Evolutionary conservation across 2,329 filamentous ascomycete species (phyloP).

Genomic region (Fusarium sp.): DNA sequence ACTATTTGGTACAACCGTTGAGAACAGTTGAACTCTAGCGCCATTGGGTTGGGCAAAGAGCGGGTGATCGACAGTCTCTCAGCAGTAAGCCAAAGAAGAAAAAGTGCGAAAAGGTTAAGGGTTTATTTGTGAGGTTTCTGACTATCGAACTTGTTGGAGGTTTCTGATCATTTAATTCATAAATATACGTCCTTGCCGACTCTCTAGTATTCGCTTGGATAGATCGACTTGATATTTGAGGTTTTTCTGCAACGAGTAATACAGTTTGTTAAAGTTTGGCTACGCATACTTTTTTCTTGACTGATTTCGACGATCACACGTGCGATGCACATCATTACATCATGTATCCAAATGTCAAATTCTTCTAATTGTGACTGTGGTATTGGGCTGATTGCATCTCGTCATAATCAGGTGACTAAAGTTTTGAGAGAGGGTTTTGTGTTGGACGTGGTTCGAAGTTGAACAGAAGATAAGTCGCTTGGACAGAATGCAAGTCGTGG

Average conservation of each 20-base stretch:
- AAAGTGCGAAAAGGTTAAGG: background rate
- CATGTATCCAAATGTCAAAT: background rate
- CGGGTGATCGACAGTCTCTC: conserved; percentile 23
- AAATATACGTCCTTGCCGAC: background rate
- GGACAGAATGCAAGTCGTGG: background rate
- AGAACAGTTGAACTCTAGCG: conserved; percentile 9
- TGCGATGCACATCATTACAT: conserved; percentile 19
- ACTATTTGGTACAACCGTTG: background rate
- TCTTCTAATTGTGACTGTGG: background rate
- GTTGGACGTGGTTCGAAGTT: background rate
- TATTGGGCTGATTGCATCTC: conserved; percentile 1
- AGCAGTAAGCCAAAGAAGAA: background rate
- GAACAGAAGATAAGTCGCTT: background rate
- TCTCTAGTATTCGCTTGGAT: background rate
- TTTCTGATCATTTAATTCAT: background rate
- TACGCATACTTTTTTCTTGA: background rate
- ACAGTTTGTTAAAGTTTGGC: background rate
- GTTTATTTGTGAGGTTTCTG: background rate
- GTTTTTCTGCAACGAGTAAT: background rate
- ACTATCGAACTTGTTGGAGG: background rate
- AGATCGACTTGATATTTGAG: background rate
- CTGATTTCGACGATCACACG: background rate
- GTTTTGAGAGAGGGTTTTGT: background rate
- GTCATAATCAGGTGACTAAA: conserved; percentile 21
- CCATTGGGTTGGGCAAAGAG: background rate